phyloP scores from a whole-genome alignment of 2,329 filamentous ascomycete genomes.

The Alternaria incomplexa region DNA sequence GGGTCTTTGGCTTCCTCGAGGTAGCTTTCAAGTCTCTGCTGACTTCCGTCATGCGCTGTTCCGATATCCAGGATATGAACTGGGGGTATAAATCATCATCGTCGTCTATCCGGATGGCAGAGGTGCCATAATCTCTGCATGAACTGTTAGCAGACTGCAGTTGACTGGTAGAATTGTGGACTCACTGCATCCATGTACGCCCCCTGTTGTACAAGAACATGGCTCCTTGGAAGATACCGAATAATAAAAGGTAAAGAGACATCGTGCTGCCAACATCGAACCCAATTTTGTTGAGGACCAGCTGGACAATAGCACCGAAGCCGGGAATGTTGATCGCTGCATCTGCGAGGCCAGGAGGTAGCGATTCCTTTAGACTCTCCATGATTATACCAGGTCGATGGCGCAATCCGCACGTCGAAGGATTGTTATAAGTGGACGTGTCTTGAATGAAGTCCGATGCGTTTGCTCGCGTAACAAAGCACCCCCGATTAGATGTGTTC shows the following conservation, averaged over 20 bases:
- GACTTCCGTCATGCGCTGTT: constrained; percentile 47
- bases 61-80: constrained; percentile 53
- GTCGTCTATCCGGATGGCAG: constrained; percentile 53
- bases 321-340: constrained; percentile 4
- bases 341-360: constrained; percentile 6
- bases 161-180: background rate
- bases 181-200: background rate
- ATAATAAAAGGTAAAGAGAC: constrained; percentile 53
- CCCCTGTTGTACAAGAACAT: constrained; percentile 45
- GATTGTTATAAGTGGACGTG: no score
- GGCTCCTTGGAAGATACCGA: constrained; percentile 48
- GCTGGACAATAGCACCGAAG: constrained; percentile 2
- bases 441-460: background rate
- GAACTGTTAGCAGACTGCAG: constrained; percentile 28
- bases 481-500: background rate
- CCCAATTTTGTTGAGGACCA: constrained; percentile 37
- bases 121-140: constrained; percentile 45
- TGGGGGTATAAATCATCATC: constrained; percentile 53
- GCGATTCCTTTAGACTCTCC: background rate
- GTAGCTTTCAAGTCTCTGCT: constrained; percentile 49
- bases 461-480: background rate
- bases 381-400: background rate
- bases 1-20: constrained; percentile 33
- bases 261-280: constrained; percentile 56
- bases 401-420: background rate